Evolutionary conservation across 2,329 filamentous ascomycete species (phyloP), one percentile per base, ranked within the genome.

Genomic region (Ceratocystis colombiana): DNA sequence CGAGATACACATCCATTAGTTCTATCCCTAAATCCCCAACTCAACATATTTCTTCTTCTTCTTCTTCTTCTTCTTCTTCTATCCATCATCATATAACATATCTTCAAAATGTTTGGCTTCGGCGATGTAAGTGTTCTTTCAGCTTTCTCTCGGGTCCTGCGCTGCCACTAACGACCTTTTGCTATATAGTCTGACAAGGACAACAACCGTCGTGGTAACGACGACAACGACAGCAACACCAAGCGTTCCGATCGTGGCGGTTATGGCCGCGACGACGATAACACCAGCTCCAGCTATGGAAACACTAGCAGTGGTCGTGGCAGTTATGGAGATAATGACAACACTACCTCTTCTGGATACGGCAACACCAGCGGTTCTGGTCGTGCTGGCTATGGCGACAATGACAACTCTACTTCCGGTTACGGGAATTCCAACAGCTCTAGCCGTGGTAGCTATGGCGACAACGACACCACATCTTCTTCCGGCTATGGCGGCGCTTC

Each of bases 401-500:
- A 66, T 59, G 46, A 69, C 41, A 62, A 61, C 44, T 64, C 20
- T 61, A 12, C 65, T 41, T 66, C 68, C 53, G 69, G 50, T 68
- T 68, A 69, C 44, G 71, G 70, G 15, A 45, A 7, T 62, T 69
- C 69, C 30, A 25, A 37, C 48, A 48, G 50, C 50, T 68, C 59
- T 12, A 62, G 68, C 66, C 61, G 66, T 62, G 64, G 67, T 66
- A 70, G 70, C 61, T 68, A 69, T 61, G 63, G 61, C 63, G 67
- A 61, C 37, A 70, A 71, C 59, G 71, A 71, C 55, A 72, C 69
- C 28, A 71, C 71, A 25, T 50, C 46, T n/a, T 50, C 46, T 50
- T 67, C 64, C 30, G 61, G 61, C n/a, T 55, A 69, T 50, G 68
- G 71, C 65, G 69, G 64, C 68, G 69, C 71, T 65, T 66, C 68